Evolutionary conservation across 2,329 filamentous ascomycete species (phyloP).

Genomic region (Hansfordia pulvinata): DNA sequence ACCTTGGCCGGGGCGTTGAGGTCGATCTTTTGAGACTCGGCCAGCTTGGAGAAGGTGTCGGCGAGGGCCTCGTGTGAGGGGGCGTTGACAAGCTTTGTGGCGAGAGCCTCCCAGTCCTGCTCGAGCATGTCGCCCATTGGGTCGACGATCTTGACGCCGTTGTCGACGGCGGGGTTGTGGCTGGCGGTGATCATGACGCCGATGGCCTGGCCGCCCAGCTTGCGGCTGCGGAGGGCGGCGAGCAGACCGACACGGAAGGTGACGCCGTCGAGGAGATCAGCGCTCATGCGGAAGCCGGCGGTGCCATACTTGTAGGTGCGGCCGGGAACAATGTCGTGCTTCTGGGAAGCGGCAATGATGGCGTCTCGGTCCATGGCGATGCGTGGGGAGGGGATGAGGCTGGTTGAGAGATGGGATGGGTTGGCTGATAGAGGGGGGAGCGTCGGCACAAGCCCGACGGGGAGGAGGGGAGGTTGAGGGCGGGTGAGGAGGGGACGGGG

Average conservation of each 20-base stretch:
- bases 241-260: conserved; percentile 86
- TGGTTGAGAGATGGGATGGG: too few species aligned
- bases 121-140: conserved; percentile 97
- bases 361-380: conserved; percentile 33
- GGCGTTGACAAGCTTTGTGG: conserved; percentile 81
- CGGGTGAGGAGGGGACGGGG: too few species aligned
- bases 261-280: conserved; percentile 77
- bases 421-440: too few species aligned
- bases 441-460: too few species aligned
- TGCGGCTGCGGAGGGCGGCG: conserved; percentile 77
- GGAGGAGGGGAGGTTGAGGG: too few species aligned
- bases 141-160: conserved; percentile 92
- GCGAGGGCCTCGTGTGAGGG: conserved; percentile 60
- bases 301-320: conserved; percentile 52
- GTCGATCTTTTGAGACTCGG: conserved; percentile 64
- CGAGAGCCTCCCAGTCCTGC: conserved; percentile 85
- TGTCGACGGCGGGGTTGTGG: conserved; percentile 82
- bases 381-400: too few species aligned
- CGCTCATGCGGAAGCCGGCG: conserved; percentile 56
- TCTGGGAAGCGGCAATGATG: conserved; percentile 47
- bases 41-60: conserved; percentile 63
- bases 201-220: conserved; percentile 79
- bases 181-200: conserved; percentile 95
- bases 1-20: conserved; percentile 59
- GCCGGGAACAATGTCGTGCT: conserved; percentile 44